A percentile compares a stretch with the other conserved stretches of the same genome.
phyloP scores from a whole-genome alignment of 352 stramenopile genomes.

The Phytopythium boreale region DNA sequence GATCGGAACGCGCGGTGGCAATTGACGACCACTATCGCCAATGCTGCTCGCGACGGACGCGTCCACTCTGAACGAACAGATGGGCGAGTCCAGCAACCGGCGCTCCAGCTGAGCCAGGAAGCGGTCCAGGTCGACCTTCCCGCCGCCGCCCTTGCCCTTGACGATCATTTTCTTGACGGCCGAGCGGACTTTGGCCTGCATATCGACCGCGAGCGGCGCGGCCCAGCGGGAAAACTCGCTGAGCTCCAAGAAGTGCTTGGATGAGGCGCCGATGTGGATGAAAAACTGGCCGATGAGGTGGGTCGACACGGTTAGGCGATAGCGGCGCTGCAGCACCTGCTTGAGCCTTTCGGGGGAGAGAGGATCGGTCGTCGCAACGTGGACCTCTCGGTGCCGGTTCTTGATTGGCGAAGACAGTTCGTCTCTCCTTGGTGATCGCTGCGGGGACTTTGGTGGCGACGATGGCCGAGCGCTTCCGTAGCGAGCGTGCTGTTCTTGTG shows the following conservation, averaged over 20 bases:
- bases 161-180: slow-evolving; percentile 38
- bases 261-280: slow-evolving; percentile 34
- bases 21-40: not conserved
- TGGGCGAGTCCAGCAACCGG: slow-evolving; percentile 24
- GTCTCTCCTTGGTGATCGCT: not conserved
- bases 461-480: not conserved
- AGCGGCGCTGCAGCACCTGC: slow-evolving; percentile 20
- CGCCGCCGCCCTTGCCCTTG: slow-evolving; percentile 41
- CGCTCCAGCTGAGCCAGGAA: slow-evolving; percentile 39
- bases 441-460: not conserved
- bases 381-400: slow-evolving; percentile 18
- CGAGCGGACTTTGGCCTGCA: slow-evolving; percentile 29
- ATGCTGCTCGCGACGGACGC: not conserved
- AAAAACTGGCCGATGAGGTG: slow-evolving; percentile 57
- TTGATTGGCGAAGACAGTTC: slow-evolving; percentile 10
- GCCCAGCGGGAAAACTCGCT: slow-evolving; percentile 38
- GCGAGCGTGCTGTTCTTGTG: not conserved
- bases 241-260: slow-evolving; percentile 45
- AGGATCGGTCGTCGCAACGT: slow-evolving; percentile 20
- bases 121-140: slow-evolving; percentile 42
- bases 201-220: slow-evolving; percentile 27
- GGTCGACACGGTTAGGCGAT: slow-evolving; percentile 33
- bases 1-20: slow-evolving; percentile 14
- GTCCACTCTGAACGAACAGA: slow-evolving; percentile 4
- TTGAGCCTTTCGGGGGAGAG: slow-evolving; percentile 38